phyloP scores from a whole-genome alignment of 75 land plant species.

The Cupressus sempervirens region DNA sequence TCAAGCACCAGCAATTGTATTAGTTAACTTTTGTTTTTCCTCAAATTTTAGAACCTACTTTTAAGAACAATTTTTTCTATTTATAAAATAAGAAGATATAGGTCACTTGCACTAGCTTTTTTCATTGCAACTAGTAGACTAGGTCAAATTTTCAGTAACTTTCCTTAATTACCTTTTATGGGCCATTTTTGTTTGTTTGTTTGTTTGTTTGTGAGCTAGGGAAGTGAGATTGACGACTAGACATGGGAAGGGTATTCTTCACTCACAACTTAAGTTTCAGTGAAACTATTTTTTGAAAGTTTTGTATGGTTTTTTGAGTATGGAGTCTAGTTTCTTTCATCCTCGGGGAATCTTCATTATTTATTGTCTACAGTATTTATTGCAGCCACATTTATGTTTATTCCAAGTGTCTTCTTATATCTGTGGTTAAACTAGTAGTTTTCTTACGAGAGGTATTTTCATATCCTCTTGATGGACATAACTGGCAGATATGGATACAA shows the following conservation, averaged over 20 bases:
- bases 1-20: not conserved
- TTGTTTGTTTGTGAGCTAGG: slow-evolving; percentile 32
- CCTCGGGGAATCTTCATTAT: not conserved
- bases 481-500: slow-evolving; percentile 47
- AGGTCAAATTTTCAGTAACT: not conserved
- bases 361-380: not conserved
- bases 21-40: not conserved
- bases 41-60: not conserved
- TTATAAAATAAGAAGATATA: not conserved
- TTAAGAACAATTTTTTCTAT: not conserved
- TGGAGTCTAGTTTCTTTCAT: not conserved
- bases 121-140: not conserved
- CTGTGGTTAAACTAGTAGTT: not conserved
- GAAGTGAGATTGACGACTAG: slow-evolving; percentile 65
- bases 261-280: slow-evolving; percentile 18
- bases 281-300: not conserved
- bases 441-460: not conserved
- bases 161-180: slow-evolving; percentile 1
- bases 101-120: not conserved
- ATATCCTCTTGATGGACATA: slow-evolving; percentile 22
- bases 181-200: slow-evolving; percentile 11
- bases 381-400: not conserved
- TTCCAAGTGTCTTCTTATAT: not conserved
- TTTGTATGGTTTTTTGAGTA: not conserved
- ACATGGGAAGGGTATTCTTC: slow-evolving; percentile 75